Percentiles rank a stretch among this genome's conserved stretches.
Evolutionary conservation across 73 alveolate species (phyloP).

Genomic region (Paramecium sonneborni): DNA sequence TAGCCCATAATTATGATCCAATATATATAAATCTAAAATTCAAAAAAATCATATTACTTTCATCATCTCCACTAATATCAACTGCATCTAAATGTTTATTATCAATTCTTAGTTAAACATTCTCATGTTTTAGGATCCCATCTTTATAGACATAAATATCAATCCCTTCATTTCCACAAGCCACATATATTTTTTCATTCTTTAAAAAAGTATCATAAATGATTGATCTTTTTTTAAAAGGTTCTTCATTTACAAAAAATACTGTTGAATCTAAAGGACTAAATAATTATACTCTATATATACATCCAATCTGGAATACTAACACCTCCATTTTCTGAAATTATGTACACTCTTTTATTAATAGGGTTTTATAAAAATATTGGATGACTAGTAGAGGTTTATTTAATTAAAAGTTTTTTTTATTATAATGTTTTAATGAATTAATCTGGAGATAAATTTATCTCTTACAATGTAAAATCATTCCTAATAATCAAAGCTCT

Average conservation of each 20-base stretch:
- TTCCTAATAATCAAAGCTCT: slow-evolving; percentile 34
- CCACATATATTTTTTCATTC: not conserved
- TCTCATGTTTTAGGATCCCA: not conserved
- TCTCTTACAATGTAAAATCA: not conserved
- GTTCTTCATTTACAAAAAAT: not conserved
- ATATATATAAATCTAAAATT: not conserved
- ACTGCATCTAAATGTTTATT: not conserved
- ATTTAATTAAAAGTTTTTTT: not conserved
- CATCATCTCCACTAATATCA: slow-evolving; percentile 31
- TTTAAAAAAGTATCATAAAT: not conserved
- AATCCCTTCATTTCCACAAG: slow-evolving; percentile 19
- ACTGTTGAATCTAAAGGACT: not conserved
- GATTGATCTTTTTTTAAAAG: not conserved
- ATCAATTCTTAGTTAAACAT: not conserved
- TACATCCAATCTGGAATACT: slow-evolving; percentile 6
- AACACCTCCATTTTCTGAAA: slow-evolving; percentile 5
- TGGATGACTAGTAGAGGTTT: not conserved
- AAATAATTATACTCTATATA: not conserved
- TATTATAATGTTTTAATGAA: not conserved
- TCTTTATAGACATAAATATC: not conserved
- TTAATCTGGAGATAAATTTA: not conserved
- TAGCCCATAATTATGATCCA: slow-evolving; percentile 1
- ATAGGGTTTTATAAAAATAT: not conserved
- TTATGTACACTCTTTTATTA: not conserved
- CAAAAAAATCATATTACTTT: not conserved